These are phyloP conservation scores for Neurospora sp. DNA, from an alignment of 495 filamentous ascomycete species.

Conservation along the genomic window DNA sequence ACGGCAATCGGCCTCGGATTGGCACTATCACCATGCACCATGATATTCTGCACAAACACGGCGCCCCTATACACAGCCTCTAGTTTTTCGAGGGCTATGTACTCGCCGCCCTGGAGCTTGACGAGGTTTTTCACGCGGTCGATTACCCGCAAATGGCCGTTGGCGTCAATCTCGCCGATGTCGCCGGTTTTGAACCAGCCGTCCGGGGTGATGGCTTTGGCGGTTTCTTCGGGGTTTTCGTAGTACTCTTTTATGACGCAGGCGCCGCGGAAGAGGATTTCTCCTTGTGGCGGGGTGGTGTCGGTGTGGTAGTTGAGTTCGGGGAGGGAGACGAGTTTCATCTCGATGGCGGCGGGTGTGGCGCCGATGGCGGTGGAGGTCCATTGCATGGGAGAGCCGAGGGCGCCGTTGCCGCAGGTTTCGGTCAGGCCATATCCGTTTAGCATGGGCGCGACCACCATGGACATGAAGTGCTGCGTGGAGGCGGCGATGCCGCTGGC, in stretches of 20 bases:
- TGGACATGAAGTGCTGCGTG: slow-evolving; percentile 68
- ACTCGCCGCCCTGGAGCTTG: slow-evolving; percentile 56
- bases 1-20: slow-evolving; percentile 46
- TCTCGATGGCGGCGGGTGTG: slow-evolving; percentile 50
- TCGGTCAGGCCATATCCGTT: slow-evolving; percentile 90
- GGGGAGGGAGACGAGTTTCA: slow-evolving; percentile 68
- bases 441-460: slow-evolving; percentile 61
- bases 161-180: slow-evolving; percentile 61
- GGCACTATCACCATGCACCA: slow-evolving; percentile 45
- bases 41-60: slow-evolving; percentile 45
- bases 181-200: slow-evolving; percentile 94
- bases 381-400: slow-evolving; percentile 60
- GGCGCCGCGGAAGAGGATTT: slow-evolving; percentile 66
- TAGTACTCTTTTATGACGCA: slow-evolving; percentile 68
- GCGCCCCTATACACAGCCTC: slow-evolving; percentile 52
- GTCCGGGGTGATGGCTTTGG: slow-evolving; percentile 66
- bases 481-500: slow-evolving; percentile 71
- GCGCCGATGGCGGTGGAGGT: slow-evolving; percentile 65
- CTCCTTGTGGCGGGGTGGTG: slow-evolving; percentile 72
- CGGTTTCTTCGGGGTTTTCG: slow-evolving; percentile 72
- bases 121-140: slow-evolving; percentile 85
- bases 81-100: slow-evolving; percentile 57
- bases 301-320: slow-evolving; percentile 78
- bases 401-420: slow-evolving; percentile 60
- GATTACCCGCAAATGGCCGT: slow-evolving; percentile 75